These are phyloP conservation scores for Candida xyloterini DNA, from an alignment of 805 yeast species.

Conservation along the genomic window DNA sequence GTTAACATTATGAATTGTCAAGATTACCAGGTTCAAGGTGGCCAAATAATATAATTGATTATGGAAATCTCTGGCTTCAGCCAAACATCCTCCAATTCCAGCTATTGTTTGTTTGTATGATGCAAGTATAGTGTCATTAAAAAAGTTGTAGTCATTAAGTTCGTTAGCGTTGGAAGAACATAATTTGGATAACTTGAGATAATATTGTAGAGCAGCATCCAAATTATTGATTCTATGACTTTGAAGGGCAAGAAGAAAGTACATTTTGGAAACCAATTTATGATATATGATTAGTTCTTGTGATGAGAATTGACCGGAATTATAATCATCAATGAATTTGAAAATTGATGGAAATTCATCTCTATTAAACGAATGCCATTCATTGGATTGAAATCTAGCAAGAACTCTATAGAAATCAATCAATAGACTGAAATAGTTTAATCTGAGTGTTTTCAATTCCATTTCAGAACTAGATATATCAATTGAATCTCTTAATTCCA, in stretches of 20 bases:
- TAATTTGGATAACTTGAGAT: conserved; percentile 33
- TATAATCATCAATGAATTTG: conserved; percentile 37
- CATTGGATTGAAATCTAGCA: conserved; percentile 31
- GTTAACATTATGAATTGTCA: conserved; percentile 20
- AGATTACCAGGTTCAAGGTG: conserved; percentile 24
- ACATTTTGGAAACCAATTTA: conserved; percentile 36
- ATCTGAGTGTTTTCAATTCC: conserved; percentile 28
- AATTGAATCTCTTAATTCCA: conserved; percentile 21
- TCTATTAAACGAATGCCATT: conserved; percentile 9
- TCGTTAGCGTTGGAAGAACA: conserved; percentile 18
- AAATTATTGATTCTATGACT: conserved; percentile 38
- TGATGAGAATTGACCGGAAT: conserved; percentile 34
- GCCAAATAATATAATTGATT: conserved; percentile 26
- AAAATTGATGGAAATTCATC: conserved; percentile 11
- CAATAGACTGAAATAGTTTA: conserved; percentile 31
- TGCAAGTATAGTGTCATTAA: conserved; percentile 22
- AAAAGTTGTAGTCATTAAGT: conserved; percentile 20
- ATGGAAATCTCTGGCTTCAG: conserved; percentile 18
- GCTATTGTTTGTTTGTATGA: conserved; percentile 21
- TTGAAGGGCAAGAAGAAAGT: conserved; percentile 39
- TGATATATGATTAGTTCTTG: conserved; percentile 40
- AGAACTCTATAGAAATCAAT: conserved; percentile 38
- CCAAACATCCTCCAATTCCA: conserved; percentile 26
- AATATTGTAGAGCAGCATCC: conserved; percentile 39
- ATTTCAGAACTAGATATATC: conserved; percentile 21